Conservation (phyloP, 805 yeast species). For the Wickerhamiella cacticola region DNA sequence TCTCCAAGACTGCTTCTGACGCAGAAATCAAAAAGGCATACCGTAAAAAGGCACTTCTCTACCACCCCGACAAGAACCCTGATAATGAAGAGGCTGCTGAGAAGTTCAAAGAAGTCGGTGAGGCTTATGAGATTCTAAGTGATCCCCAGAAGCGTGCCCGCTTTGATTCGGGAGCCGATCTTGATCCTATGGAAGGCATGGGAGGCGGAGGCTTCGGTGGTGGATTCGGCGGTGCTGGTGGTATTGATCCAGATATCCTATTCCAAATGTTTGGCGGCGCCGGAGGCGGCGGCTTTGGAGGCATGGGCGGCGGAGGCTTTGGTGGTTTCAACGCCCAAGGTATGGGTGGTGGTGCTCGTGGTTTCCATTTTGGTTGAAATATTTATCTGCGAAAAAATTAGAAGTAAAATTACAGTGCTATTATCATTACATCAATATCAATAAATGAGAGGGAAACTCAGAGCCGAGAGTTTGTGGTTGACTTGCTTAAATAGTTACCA, state of each 20-base stretch:
- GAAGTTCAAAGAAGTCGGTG: conserved; percentile 80
- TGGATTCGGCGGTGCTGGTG: conserved; percentile 42
- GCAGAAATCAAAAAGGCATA: conserved; percentile 61
- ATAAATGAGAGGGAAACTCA: too few species aligned
- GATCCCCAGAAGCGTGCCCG: conserved; percentile 80
- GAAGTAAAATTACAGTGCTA: conserved; percentile 13
- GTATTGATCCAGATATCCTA: conserved; percentile 29
- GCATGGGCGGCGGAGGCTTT: conserved; percentile 18
- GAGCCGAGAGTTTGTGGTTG: too few species aligned
- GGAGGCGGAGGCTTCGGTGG: conserved; percentile 69
- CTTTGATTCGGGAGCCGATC: conserved; percentile 80
- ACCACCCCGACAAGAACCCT: conserved; percentile 75
- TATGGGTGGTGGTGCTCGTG: conserved; percentile 17
- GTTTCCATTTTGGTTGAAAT: conserved; percentile 16
- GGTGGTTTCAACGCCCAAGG: conserved; percentile 16
- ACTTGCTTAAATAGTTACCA: background rate
- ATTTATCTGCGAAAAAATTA: conserved; percentile 12
- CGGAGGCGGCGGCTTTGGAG: conserved; percentile 16
- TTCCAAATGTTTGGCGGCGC: conserved; percentile 33
- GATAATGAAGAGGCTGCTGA: conserved; percentile 67
- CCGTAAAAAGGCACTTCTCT: conserved; percentile 54
- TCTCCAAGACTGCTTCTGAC: conserved; percentile 38
- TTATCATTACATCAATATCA: conserved; percentile 10
- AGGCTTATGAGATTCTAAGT: conserved; percentile 73
- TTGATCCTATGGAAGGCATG: conserved; percentile 26